These are phyloP conservation scores for Russula olivacea DNA, from an alignment of 768 basidiomycete species.

Conservation along the genomic window DNA sequence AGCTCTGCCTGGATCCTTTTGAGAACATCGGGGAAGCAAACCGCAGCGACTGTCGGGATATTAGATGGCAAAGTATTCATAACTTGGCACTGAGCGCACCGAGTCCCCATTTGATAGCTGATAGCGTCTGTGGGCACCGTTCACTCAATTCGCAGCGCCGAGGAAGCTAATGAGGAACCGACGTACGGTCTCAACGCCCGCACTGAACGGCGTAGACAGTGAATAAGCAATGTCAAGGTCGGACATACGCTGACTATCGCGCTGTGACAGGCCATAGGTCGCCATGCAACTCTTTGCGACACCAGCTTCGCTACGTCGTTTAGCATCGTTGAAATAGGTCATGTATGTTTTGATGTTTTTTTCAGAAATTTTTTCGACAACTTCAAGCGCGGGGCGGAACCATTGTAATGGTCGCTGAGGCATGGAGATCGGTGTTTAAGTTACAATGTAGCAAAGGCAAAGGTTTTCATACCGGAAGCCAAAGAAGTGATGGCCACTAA, in stretches of 20 bases:
- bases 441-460: not conserved
- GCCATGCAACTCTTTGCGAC: conserved; percentile 13
- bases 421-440: not conserved
- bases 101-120: conserved; percentile 5
- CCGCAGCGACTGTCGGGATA: not conserved
- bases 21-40: conserved; percentile 19
- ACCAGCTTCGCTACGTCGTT: not conserved
- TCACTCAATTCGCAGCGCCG: not conserved
- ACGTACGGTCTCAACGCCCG: conserved; percentile 19
- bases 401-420: conserved; percentile 15
- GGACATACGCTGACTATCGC: not conserved
- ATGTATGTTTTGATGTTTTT: conserved; percentile 2
- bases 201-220: conserved; percentile 13
- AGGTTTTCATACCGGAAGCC: conserved; percentile 10
- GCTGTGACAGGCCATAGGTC: conserved; percentile 2
- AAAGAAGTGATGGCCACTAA: conserved; percentile 15
- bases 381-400: conserved; percentile 12
- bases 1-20: conserved; percentile 23
- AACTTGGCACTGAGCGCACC: not conserved
- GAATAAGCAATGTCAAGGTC: conserved; percentile 11
- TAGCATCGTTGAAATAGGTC: conserved; percentile 3
- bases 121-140: conserved; percentile 1
- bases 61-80: not conserved
- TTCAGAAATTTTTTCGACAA: not conserved
- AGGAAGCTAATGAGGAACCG: not conserved